Evolutionary conservation across 495 filamentous ascomycete species (phyloP).

Genomic region (Elaphomyces granulatus): DNA sequence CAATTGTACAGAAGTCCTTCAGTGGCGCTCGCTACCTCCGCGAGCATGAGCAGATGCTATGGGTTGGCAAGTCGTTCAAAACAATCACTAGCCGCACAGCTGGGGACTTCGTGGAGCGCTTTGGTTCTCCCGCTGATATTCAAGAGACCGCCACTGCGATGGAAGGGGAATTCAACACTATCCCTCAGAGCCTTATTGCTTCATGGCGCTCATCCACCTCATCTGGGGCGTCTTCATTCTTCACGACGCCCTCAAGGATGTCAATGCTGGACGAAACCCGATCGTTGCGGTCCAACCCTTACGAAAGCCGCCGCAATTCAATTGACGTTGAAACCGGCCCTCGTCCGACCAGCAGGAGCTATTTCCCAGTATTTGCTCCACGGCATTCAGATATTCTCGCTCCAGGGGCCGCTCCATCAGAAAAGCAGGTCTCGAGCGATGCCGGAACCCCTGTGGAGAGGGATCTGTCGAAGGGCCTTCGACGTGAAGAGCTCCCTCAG

Average conservation of each 20-base stretch:
- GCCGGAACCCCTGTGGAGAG: slow-evolving; percentile 1
- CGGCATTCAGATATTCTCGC: slow-evolving; percentile 11
- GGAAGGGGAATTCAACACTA: slow-evolving; percentile 29
- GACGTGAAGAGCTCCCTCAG: slow-evolving; percentile 24
- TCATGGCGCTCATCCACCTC: slow-evolving; percentile 28
- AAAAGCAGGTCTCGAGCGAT: background rate
- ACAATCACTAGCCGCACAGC: slow-evolving; percentile 22
- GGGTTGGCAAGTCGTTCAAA: slow-evolving; percentile 40
- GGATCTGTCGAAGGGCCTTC: slow-evolving; percentile 11
- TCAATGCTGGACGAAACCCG: slow-evolving; percentile 8
- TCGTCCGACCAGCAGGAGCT: slow-evolving; percentile 12
- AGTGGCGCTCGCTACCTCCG: slow-evolving; percentile 47
- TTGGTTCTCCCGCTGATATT: slow-evolving; percentile 16
- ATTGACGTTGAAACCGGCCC: slow-evolving; percentile 20
- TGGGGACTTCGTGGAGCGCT: slow-evolving; percentile 15
- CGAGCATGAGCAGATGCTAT: slow-evolving; percentile 58
- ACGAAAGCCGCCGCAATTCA: background rate
- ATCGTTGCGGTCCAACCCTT: background rate
- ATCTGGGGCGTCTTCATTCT: slow-evolving; percentile 24
- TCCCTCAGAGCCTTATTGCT: slow-evolving; percentile 23
- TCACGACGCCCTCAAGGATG: slow-evolving; percentile 18
- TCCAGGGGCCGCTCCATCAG: slow-evolving; percentile 5
- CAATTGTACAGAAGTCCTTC: slow-evolving; percentile 48
- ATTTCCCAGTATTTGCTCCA: slow-evolving; percentile 27
- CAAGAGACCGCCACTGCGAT: slow-evolving; percentile 14